These are phyloP conservation scores for Eutrema japonicum DNA, from an alignment of 345 rosid genomes.

Conservation along the genomic window DNA sequence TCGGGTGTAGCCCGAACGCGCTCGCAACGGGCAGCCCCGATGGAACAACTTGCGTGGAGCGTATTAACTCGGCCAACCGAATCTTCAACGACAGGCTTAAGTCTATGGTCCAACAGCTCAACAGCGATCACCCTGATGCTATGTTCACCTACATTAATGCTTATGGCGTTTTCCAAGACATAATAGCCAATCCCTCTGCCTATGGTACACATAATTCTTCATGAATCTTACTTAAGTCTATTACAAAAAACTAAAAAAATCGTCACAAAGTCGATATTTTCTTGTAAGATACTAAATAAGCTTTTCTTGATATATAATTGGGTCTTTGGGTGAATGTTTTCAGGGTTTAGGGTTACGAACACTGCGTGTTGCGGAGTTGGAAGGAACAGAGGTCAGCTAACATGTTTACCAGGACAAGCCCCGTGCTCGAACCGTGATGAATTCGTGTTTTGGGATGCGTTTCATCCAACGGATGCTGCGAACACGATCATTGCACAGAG, in stretches of 20 bases:
- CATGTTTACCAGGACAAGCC: conserved; percentile 62
- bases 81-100: conserved; percentile 73
- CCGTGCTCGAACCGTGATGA: conserved; percentile 62
- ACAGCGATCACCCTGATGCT: conserved; percentile 57
- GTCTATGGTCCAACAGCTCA: conserved; percentile 69
- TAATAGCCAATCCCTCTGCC: conserved; percentile 53
- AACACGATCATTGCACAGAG: conserved; percentile 55
- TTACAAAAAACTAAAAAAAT: not conserved
- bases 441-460: conserved; percentile 75
- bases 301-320: not conserved
- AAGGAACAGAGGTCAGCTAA: conserved; percentile 72
- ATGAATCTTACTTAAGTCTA: not conserved
- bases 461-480: conserved; percentile 65
- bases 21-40: conserved; percentile 68
- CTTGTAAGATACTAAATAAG: not conserved
- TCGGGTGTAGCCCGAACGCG: conserved; percentile 88
- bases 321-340: conserved; percentile 3
- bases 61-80: conserved; percentile 65
- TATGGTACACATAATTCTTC: conserved; percentile 44
- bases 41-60: conserved; percentile 64
- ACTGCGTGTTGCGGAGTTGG: conserved; percentile 76
- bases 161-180: conserved; percentile 75
- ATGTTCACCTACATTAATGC: conserved; percentile 67
- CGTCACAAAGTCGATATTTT: not conserved
- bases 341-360: conserved; percentile 60